Evolutionary conservation across 306 rosid species (phyloP).

Genomic region (Castanea sativa): DNA sequence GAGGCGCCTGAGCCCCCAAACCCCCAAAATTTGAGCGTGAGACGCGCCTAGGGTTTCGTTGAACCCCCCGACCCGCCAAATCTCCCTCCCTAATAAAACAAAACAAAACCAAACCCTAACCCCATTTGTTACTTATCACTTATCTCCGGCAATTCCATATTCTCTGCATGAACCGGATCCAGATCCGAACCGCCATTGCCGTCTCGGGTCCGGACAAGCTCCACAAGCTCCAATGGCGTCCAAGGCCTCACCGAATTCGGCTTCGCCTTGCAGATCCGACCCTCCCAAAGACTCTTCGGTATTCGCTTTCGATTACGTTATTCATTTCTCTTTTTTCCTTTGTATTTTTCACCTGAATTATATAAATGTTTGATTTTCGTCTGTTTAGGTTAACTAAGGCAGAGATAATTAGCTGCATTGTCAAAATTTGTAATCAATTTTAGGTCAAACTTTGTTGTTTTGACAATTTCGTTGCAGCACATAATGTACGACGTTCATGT

Average conservation of each 20-base stretch:
- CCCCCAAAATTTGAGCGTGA: slow-evolving; percentile 37
- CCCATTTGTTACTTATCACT: neutral
- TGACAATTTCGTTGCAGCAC: neutral
- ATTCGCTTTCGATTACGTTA: neutral
- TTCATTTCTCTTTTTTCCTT: neutral
- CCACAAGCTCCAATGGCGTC: slow-evolving; percentile 71
- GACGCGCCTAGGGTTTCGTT: slow-evolving; percentile 68
- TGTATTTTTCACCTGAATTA: neutral
- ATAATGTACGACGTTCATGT: neutral
- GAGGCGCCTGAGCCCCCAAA: slow-evolving; percentile 17
- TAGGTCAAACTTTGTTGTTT: neutral
- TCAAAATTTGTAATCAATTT: slow-evolving; percentile 1
- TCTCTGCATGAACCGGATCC: slow-evolving; percentile 61
- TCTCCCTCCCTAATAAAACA: slow-evolving; percentile 12
- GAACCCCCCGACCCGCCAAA: slow-evolving; percentile 54
- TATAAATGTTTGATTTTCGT: neutral
- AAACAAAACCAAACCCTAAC: neutral
- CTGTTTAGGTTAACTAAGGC: slow-evolving; percentile 25
- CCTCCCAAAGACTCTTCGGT: slow-evolving; percentile 48
- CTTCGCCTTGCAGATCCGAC: slow-evolving; percentile 58
- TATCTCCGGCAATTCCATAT: slow-evolving; percentile 17
- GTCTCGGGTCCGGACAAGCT: slow-evolving; percentile 30
- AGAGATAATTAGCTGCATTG: slow-evolving; percentile 36
- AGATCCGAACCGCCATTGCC: slow-evolving; percentile 45
- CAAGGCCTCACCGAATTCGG: slow-evolving; percentile 48